These are phyloP conservation scores for Annona squamosa DNA, from an alignment of 164 flowering plant species.

Conservation along the genomic window DNA sequence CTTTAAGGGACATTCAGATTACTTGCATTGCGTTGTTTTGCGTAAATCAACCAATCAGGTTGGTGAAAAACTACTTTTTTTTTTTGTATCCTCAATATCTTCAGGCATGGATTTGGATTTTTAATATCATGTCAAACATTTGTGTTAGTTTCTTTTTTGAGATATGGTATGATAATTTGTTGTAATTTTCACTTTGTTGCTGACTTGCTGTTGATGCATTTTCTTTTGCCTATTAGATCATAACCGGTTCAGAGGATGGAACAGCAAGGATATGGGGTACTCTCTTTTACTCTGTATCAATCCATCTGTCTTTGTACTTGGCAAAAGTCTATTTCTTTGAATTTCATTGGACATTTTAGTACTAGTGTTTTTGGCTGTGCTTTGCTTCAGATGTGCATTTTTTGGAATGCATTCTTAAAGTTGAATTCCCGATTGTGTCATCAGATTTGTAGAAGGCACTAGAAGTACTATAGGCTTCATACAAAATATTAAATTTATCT, in stretches of 20 bases:
- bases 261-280: slow-evolving; percentile 93
- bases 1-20: slow-evolving; percentile 84
- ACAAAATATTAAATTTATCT: too few species aligned
- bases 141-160: neutral
- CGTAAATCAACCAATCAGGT: slow-evolving; percentile 76
- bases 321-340: neutral
- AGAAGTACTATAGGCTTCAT: too few species aligned
- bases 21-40: slow-evolving; percentile 74
- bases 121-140: too few species aligned
- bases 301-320: neutral
- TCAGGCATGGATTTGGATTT: too few species aligned
- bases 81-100: too few species aligned
- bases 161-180: neutral
- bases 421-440: too few species aligned
- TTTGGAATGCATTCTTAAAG: neutral
- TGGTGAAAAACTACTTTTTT: neutral
- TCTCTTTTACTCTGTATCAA: neutral
- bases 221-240: slow-evolving; percentile 41
- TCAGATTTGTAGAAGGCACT: too few species aligned
- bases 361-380: neutral
- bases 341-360: neutral
- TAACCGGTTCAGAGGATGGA: slow-evolving; percentile 98
- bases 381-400: neutral
- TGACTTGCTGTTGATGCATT: neutral
- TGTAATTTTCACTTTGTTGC: neutral